These are phyloP conservation scores for Arabis alpina DNA, from an alignment of 345 rosid genomes.

Conservation along the genomic window DNA sequence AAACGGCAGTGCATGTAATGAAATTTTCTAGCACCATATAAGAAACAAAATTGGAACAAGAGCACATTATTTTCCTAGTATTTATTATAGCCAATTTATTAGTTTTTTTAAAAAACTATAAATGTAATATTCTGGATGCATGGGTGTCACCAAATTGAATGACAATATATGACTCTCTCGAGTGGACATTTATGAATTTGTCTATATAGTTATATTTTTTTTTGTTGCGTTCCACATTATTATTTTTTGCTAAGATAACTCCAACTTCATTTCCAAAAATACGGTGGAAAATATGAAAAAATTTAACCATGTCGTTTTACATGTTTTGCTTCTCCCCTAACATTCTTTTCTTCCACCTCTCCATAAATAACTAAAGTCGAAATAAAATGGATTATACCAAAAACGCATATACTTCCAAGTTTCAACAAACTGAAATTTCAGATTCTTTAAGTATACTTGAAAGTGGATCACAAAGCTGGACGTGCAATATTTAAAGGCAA, in stretches of 20 bases:
- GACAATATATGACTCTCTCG: conserved; percentile 24
- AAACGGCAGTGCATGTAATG: conserved; percentile 23
- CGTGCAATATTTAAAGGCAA: not conserved
- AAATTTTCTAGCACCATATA: conserved; percentile 20
- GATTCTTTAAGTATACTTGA: not conserved
- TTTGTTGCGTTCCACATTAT: not conserved
- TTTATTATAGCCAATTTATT: conserved; percentile 13
- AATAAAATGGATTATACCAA: conserved; percentile 8
- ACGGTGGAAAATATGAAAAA: conserved; percentile 9
- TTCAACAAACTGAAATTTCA: not conserved
- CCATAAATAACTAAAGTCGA: not conserved
- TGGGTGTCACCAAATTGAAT: conserved; percentile 38
- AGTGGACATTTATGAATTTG: conserved; percentile 30
- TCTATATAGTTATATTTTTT: not conserved
- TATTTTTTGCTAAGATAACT: not conserved
- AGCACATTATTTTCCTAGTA: conserved; percentile 9
- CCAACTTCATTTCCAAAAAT: not conserved
- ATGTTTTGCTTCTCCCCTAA: not conserved
- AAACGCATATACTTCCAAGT: not conserved
- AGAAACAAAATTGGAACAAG: not conserved
- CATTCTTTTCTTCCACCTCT: not conserved
- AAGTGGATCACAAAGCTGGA: conserved; percentile 16
- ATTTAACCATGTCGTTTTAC: not conserved
- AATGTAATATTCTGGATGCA: conserved; percentile 32
- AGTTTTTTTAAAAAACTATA: not conserved